A percentile compares a stretch with the other conserved stretches of the same genome.
Evolutionary conservation across 2,329 filamentous ascomycete species (phyloP).

Genomic region (Cylindrodendrum hubeiense): DNA sequence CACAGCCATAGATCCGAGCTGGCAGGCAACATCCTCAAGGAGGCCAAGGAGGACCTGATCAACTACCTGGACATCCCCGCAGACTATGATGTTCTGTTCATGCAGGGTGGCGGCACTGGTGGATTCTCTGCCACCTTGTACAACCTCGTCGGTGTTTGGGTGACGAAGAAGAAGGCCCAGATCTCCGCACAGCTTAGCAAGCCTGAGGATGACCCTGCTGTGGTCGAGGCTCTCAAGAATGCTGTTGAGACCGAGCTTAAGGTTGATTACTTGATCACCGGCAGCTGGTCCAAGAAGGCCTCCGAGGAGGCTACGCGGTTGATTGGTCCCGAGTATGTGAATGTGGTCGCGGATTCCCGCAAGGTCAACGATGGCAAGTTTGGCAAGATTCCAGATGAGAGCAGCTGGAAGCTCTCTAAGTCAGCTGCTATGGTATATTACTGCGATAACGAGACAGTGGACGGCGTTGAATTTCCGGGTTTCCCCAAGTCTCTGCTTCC

Average conservation of each 20-base stretch:
- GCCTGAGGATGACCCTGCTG: constrained; percentile 61
- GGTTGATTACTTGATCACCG: constrained; percentile 91
- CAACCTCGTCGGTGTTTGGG: constrained; percentile 88
- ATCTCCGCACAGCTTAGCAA: constrained; percentile 67
- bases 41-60: constrained; percentile 80
- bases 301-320: constrained; percentile 84
- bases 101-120: constrained; percentile 88
- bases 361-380: constrained; percentile 83
- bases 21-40: constrained; percentile 82
- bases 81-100: constrained; percentile 89
- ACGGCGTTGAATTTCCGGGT: constrained; percentile 90
- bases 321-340: constrained; percentile 82
- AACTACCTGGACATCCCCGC: constrained; percentile 84
- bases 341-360: constrained; percentile 76
- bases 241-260: constrained; percentile 78
- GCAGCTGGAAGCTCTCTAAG: constrained; percentile 79
- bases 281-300: constrained; percentile 89
- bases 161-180: constrained; percentile 73
- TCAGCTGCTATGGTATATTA: constrained; percentile 83
- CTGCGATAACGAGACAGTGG: constrained; percentile 95
- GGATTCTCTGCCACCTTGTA: constrained; percentile 88
- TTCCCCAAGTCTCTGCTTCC: constrained; percentile 75
- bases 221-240: constrained; percentile 70
- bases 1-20: constrained; percentile 88
- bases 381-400: constrained; percentile 83